Evolutionary conservation across 2,329 filamentous ascomycete species (phyloP).

Genomic region (Daldinia sp.): DNA sequence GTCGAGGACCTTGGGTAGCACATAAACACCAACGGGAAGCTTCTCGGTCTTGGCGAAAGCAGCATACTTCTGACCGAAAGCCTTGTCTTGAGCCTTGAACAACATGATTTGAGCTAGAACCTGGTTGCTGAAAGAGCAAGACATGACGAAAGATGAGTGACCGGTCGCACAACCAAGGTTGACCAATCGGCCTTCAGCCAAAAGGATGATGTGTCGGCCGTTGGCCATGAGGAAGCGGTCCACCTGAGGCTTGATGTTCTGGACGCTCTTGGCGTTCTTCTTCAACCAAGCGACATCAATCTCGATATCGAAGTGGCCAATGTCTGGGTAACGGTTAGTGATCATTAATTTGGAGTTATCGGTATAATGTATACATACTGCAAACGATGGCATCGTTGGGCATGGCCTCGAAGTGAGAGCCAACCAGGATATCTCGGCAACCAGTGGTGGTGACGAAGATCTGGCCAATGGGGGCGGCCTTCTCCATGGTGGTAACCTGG

Average conservation of each 20-base stretch:
- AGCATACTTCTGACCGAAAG: conserved; percentile 91
- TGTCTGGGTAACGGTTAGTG: conserved; percentile 64
- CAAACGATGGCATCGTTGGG: conserved; percentile 98
- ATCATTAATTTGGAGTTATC: not conserved
- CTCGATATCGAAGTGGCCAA: conserved; percentile 99
- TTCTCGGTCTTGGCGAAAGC: conserved; percentile 94
- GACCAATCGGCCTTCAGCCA: conserved; percentile 97
- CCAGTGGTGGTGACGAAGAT: conserved; percentile 99
- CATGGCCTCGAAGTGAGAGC: conserved; percentile 94
- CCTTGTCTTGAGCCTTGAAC: conserved; percentile 89
- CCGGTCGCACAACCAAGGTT: conserved; percentile 99
- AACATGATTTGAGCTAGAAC: conserved; percentile 99
- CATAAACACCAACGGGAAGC: conserved; percentile 92
- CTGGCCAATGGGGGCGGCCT: conserved; percentile 86
- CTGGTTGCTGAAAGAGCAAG: conserved; percentile 99
- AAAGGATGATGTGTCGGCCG: conserved; percentile 97
- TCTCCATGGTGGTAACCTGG: conserved; percentile 98
- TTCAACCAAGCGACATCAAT: conserved; percentile 99
- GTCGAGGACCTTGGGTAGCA: conserved; percentile 97
- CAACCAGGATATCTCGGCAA: conserved; percentile 96
- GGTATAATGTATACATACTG: conserved; percentile 66
- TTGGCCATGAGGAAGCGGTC: conserved; percentile 95
- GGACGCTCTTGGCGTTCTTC: conserved; percentile 89
- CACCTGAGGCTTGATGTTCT: conserved; percentile 99
- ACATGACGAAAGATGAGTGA: conserved; percentile 99